Base-by-base conservation (phyloP, 1,139 yeast species). In the Meyerozyma smithsonii region DNA sequence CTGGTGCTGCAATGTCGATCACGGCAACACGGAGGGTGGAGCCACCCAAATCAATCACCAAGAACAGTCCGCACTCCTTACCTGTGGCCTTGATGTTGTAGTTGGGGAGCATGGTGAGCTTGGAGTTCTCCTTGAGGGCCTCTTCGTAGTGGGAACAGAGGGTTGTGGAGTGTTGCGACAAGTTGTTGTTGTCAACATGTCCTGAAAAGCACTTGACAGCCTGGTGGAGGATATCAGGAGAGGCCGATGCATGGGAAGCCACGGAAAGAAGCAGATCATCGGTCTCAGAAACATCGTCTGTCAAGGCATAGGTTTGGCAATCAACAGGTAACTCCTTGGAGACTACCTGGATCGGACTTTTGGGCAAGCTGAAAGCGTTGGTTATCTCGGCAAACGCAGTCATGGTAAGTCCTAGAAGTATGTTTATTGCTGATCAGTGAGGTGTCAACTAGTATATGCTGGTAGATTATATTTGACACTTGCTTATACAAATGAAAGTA, bases 31-130 rank as follows among this genome's bases (percentile, higher is more conserved):
- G 59, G 35, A 76, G 57, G 2, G 81, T 76, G 5, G 78, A 69
- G 1, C 83, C 83, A 6, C 83, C 83, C 41, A 77, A 55, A 49
- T 77, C 83, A 21, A 77, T 62, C 26, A 69, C 74, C 46, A 77
- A 58, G 44, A 50, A 72, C 32, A 60, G 59, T 3, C 81, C 81
- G 23, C 36, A 39, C 47, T 73, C 77, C 3, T 56, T 38, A 3
- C 77, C 76, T 1, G 67, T 62, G 17, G 80, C 76, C 25, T 52
- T 48, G 24, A 66, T 61, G 39, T 68, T 62, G 46, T 56, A 64
- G 41, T 72, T 71, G 10, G 79, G 76, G 26, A 76, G 56, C 80
- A 77, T 74, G 15, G 77, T 51, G 35, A 70, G 55, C 17, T 51
- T 46, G 19, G 70, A 60, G 43, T 59, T 56, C 3, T 52, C 48